Evolutionary conservation across 345 rosid genomes (phyloP).

Genomic region (Gossypium sturtianum): DNA sequence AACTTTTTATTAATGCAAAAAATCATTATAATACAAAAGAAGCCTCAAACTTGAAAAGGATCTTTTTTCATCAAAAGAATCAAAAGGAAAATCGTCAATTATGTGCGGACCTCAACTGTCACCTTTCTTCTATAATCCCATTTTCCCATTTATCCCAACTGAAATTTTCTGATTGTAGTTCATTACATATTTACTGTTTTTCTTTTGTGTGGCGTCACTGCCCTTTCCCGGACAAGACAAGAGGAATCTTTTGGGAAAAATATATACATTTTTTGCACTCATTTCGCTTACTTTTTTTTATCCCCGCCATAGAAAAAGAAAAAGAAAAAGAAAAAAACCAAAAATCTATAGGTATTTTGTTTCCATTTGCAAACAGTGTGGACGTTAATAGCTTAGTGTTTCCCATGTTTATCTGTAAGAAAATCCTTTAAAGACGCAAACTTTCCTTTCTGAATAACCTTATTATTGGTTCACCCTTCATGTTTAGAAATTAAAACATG

Average conservation of each 20-base stretch:
- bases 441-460: background rate
- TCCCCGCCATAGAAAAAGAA: constrained; percentile 24
- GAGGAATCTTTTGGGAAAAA: constrained; percentile 13
- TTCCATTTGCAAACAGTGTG: constrained; percentile 14
- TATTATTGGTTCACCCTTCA: background rate
- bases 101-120: constrained; percentile 5
- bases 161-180: background rate
- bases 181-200: background rate
- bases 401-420: background rate
- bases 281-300: background rate
- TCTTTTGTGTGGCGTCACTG: background rate
- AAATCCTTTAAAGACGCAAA: background rate
- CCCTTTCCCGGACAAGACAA: constrained; percentile 16
- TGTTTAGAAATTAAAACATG: background rate
- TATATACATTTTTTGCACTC: background rate
- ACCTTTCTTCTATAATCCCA: background rate
- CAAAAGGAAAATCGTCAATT: background rate
- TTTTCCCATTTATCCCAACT: background rate
- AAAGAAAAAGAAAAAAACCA: constrained; percentile 2
- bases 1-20: too few relatives aligned
- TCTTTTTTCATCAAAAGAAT: background rate
- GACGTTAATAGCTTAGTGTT: background rate
- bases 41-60: background rate
- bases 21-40: too few relatives aligned
- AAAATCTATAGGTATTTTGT: constrained; percentile 11